Evolutionary conservation across 129 eudicot species (phyloP), one percentile per base, ranked within the genome.

Genomic region (Saposhnikovia divaricata): DNA sequence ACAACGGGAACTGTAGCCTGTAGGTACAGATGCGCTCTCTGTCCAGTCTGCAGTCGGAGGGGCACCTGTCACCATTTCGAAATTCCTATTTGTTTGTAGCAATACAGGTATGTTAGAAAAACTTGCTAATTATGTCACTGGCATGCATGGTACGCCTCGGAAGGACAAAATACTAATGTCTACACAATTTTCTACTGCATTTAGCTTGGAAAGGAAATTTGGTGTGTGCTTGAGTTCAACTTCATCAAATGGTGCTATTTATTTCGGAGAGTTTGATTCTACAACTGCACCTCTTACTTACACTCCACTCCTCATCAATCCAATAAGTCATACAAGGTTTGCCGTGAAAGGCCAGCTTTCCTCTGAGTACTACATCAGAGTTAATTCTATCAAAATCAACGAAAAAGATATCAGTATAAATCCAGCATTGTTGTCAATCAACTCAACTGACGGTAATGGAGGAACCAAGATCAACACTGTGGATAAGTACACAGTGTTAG

Each of bases 391-490:
- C 5, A 79, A 59, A 27, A 43, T 82, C 39, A 79, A 75, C 19
- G n/a, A n/a, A 19, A 57, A 77, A 23, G 0, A 6, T 18, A 72
- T 57, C 2, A 3, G 3, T 13, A 11, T 53, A 19, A 57, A 77
- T 46, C 12, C 80, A 1, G 40, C 19, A 18, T 40, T 59, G 53
- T 40, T 77, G 73, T 3, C 53, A 10, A 59, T 77, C 2, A 40
- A 59, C 50, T 0, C 16, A 0, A 44, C n/a, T 5, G 23, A 77
- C 40, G 89, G 92, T 9, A 5, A 63, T 25, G 87, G 86, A 16
- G 92, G 92, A 16, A 86, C 90, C 4, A 89, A 80, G 75, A 79
- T 89, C 59, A 86, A 88, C 82, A 84, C 87, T 16, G 79, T 82
- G 40, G 78, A 61, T 15, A 88, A 88, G 0, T 89, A 86, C 85